Conservation (phyloP, 179 eudicot genomes). For the Silene coronaria region DNA sequence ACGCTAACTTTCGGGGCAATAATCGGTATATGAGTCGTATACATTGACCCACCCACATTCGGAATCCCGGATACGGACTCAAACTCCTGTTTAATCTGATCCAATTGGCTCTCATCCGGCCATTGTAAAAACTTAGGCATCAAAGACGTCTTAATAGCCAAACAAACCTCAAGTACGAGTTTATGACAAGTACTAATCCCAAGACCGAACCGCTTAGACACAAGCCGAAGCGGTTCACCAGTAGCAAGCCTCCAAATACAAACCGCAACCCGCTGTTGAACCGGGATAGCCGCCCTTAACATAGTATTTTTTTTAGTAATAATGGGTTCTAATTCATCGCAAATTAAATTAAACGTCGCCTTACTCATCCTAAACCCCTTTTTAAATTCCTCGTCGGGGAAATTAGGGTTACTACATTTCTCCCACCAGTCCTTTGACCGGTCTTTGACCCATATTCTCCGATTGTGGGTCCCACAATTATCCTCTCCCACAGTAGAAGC, state of each 20-base stretch:
- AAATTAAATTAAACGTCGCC: slow-evolving; percentile 49
- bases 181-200: slow-evolving; percentile 77
- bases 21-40: slow-evolving; percentile 61
- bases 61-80: slow-evolving; percentile 40
- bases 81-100: slow-evolving; percentile 25
- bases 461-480: slow-evolving; percentile 26
- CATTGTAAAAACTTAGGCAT: slow-evolving; percentile 52
- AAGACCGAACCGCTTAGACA: slow-evolving; percentile 52
- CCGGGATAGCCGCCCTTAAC: slow-evolving; percentile 59
- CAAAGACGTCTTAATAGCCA: slow-evolving; percentile 41
- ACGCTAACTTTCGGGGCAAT: slow-evolving; percentile 53
- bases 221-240: slow-evolving; percentile 61
- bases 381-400: slow-evolving; percentile 48
- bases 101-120: slow-evolving; percentile 40
- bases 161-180: slow-evolving; percentile 50
- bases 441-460: slow-evolving; percentile 75
- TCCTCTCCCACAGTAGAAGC: background rate
- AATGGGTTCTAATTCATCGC: slow-evolving; percentile 42
- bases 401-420: slow-evolving; percentile 49
- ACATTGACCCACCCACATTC: slow-evolving; percentile 49
- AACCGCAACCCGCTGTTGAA: slow-evolving; percentile 72
- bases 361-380: slow-evolving; percentile 52
- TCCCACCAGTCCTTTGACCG: slow-evolving; percentile 91
- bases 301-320: slow-evolving; percentile 53
- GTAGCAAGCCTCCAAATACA: slow-evolving; percentile 67